Evolutionary conservation across 768 basidiomycete genomes (phyloP).

Genomic region (Lanmaoa rubissima): DNA sequence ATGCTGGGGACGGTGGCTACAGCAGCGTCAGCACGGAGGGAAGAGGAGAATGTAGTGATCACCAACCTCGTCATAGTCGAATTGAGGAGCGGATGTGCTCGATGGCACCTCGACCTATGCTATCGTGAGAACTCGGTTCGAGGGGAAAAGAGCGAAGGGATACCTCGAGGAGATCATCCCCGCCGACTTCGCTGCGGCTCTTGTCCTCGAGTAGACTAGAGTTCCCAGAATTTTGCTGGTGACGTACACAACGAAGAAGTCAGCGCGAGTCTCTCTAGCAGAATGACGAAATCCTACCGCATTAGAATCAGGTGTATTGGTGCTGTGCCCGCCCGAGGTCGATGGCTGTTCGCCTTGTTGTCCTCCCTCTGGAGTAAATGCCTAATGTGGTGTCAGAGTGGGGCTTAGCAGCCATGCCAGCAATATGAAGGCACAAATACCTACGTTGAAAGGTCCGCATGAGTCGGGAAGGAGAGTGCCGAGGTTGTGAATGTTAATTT

Average conservation of each 20-base stretch:
- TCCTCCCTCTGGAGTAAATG: too few species aligned
- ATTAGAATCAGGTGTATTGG: too few species aligned
- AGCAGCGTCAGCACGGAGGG: not conserved
- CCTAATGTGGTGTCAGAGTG: not conserved
- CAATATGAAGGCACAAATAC: too few species aligned
- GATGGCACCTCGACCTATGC: not conserved
- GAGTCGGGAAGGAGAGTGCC: not conserved
- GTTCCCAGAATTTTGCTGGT: not conserved
- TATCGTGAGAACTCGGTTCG: not conserved
- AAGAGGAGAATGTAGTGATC: too few species aligned
- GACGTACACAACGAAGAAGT: not conserved
- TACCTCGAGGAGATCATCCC: not conserved
- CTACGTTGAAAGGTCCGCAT: not conserved
- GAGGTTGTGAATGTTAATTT: not conserved
- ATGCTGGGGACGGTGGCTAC: not conserved
- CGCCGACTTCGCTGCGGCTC: not conserved
- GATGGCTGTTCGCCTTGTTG: not conserved
- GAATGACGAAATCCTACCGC: too few species aligned
- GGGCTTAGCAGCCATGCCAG: not conserved
- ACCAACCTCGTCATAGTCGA: conserved; percentile 1
- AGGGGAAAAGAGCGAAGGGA: not conserved
- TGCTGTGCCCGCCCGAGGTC: too few species aligned
- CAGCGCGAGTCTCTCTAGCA: not conserved
- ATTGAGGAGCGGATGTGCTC: not conserved
- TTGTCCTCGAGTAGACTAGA: not conserved